phyloP scores from a whole-genome alignment of 2,329 filamentous ascomycete species.

The Alternaria triticimaculans region DNA sequence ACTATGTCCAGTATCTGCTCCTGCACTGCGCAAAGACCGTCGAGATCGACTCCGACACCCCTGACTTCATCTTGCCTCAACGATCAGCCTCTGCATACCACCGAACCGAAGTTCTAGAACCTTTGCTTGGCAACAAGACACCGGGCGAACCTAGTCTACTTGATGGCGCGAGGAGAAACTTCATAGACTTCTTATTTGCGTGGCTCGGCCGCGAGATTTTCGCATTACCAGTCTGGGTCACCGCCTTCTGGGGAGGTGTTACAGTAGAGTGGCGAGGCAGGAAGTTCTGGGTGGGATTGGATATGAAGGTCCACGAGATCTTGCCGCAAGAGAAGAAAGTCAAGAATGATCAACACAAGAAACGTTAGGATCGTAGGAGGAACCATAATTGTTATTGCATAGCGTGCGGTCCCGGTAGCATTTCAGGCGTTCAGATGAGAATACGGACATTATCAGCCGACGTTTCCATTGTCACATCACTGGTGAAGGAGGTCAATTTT shows the following conservation, averaged over 20 bases:
- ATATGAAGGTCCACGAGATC: conserved; percentile 78
- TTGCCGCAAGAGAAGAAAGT: conserved; percentile 22
- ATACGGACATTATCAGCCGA: neutral
- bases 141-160: conserved; percentile 21
- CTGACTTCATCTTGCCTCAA: conserved; percentile 69
- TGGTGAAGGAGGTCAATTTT: neutral
- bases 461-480: neutral
- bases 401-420: neutral
- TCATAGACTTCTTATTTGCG: conserved; percentile 75
- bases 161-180: conserved; percentile 59
- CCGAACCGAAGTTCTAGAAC: conserved; percentile 26
- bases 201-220: conserved; percentile 86
- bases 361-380: neutral
- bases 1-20: conserved; percentile 74
- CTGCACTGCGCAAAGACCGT: conserved; percentile 77
- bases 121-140: conserved; percentile 26
- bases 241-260: conserved; percentile 86
- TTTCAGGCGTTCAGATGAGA: neutral
- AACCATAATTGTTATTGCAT: neutral
- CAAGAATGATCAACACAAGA: neutral
- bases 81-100: conserved; percentile 43
- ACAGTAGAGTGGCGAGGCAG: conserved; percentile 88
- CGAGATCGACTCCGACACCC: conserved; percentile 74
- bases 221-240: conserved; percentile 87
- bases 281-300: conserved; percentile 78